Base-by-base conservation (phyloP, 331 rosid genomes). In the Spiraea crenata region DNA sequence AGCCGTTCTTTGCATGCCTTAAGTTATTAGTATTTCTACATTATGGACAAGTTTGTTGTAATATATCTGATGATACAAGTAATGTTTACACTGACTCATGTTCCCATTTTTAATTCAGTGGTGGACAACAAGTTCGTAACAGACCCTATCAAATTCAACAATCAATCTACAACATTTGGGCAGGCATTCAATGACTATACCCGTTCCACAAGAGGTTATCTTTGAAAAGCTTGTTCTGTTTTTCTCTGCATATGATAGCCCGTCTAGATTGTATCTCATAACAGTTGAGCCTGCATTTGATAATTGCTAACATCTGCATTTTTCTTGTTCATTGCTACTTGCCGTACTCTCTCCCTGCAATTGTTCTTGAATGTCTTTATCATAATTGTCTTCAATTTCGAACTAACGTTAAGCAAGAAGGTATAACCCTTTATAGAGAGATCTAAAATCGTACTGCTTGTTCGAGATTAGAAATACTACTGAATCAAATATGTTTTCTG, bases 51-150 rank as follows among this genome's bases (percentile, higher is more conserved):
- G 7, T 38, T 20, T 20, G 60, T 57, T 48, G 9, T 35, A 46
- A 40, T 66, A 40, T 66, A 49, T 74, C 20, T 5, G 65, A n/a
- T 40, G n/a, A 35, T 14, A 46, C 31, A 54, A 20, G 12, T 45
- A 70, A 46, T n/a, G 44, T 66, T 57, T 63, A 19, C 63, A 60
- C 68, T 67, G 72, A 74, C 75, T 74, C 59, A 71, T 72, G 58
- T 66, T 61, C 56, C 55, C 35, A 47, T 37, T 78, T 52, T 75
- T 34, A 75, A 69, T 61, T 76, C 90, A 93, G 96, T 93, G 79
- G 93, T 79, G 62, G 92, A 80, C 25, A 51, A 93, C 79, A 89
- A 93, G 87, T 93, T 93, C 70, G 95, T 93, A 62, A 89, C 82
- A 80, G 99, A 93, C 9, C 57, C 92, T 5, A 91, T 87, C 63